Percentiles rank a stretch among this genome's conserved stretches.
phyloP scores from a whole-genome alignment of 768 basidiomycete species.

The Suillus alpinus region DNA sequence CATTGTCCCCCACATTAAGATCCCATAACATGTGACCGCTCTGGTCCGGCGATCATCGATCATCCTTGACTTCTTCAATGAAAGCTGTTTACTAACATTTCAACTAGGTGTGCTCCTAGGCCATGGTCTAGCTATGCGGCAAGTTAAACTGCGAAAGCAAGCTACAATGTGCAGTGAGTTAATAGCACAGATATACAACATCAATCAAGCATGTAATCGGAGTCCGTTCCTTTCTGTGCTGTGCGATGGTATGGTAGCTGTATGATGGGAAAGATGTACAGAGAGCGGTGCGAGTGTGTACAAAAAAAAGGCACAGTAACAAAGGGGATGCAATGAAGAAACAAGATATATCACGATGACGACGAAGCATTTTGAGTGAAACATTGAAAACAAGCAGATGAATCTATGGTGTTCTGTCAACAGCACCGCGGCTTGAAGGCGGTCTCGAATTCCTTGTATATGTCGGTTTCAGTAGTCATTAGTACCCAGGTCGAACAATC shows the following conservation, averaged over 20 bases:
- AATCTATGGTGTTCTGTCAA: constrained; percentile 4
- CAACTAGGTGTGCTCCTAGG: neutral
- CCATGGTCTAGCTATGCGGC: neutral
- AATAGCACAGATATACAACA: neutral
- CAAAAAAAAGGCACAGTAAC: neutral
- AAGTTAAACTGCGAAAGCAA: neutral
- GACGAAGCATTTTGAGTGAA: neutral
- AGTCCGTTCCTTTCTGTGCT: constrained; percentile 3
- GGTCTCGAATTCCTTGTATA: constrained; percentile 1
- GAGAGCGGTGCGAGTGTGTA: neutral
- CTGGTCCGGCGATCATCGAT: neutral
- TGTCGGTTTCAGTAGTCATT: neutral
- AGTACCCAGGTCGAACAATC: constrained; percentile 2
- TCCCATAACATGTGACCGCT: neutral
- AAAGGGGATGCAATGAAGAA: neutral
- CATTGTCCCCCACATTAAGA: neutral
- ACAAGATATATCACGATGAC: constrained; percentile 2
- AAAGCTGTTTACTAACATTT: neutral
- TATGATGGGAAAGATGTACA: constrained; percentile 5
- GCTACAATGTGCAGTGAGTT: neutral
- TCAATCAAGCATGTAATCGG: constrained; percentile 3
- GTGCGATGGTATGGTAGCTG: constrained; percentile 3
- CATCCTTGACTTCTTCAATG: neutral
- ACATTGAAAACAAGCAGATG: neutral
- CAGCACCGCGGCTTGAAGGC: constrained; percentile 3